Base-by-base conservation (phyloP, 495 filamentous ascomycete genomes). In the Xylaria castorea region DNA sequence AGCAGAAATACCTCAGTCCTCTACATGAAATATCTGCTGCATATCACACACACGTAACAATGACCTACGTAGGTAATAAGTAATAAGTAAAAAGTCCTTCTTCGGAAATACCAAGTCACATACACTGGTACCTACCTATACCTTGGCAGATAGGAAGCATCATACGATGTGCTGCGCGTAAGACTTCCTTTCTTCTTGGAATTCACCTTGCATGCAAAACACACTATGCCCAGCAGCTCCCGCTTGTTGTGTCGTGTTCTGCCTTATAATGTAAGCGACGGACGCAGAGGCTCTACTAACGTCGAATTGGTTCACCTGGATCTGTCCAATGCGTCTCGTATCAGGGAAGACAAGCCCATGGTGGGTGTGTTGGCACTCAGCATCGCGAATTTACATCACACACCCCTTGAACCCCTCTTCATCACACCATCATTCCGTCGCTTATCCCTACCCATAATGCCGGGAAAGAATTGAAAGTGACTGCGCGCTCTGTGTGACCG, bases 401-500 rank as follows among this genome's bases (percentile, higher is more conserved):
- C 36, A 8, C 57, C 57, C 70, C 75, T 74, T 38, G 68, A 22
- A 60, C 69, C 76, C 77, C 66, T 74, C 73, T 50, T 55, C 69
- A 61, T 64, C 72, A 66, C 73, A 68, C 76, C 69, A 77, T 73
- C 70, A 72, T 44, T 61, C 40, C 66, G 60, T 55, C 44, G 71
- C 55, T 66, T 76, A 78, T 79, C 77, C 76, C 74, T 79, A 79
- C 77, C 76, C 74, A 79, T 75, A 75, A 76, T 76, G 74, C 75
- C 73, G 70, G 72, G 66, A 61, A 2, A 61, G 58, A 22, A 22
- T 38, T 61, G 32, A 62, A 75, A 72, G 62, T 66, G 66, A 71
- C 67, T 73, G 74, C 70, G 61, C 36, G 61, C 48, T 58, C 48
- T 65, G 70, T 71, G 70, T 71, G 61, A 71, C 70, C 61, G 22